A percentile compares a stretch with the other conserved stretches of the same genome.
Conservation (phyloP, 345 rosid species). For the Cardiospermum halicacabum region DNA sequence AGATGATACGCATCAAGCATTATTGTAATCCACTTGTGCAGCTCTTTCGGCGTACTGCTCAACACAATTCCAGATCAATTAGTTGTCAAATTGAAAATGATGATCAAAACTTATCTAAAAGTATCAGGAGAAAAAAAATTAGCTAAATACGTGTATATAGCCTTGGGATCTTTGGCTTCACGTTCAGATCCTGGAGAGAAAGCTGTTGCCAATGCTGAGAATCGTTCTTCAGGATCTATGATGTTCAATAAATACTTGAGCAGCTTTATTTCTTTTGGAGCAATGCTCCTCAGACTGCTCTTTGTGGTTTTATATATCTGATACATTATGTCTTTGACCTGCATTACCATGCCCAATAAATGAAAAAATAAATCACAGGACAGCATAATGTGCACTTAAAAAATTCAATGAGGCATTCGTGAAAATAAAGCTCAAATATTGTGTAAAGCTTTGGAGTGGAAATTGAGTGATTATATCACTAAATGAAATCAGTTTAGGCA, state of each 20-base stretch:
- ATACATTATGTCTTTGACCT: slow-evolving; percentile 92
- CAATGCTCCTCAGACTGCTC: slow-evolving; percentile 81
- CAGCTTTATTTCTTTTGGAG: slow-evolving; percentile 85
- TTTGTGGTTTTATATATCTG: slow-evolving; percentile 68
- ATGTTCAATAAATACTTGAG: slow-evolving; percentile 82
- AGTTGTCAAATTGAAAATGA: neutral
- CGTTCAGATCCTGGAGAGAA: slow-evolving; percentile 73
- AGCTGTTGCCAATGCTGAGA: slow-evolving; percentile 85
- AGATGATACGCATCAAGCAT: slow-evolving; percentile 85
- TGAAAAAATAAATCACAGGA: neutral
- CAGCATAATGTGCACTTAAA: neutral
- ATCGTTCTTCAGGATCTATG: slow-evolving; percentile 90
- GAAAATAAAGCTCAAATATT: slow-evolving; percentile 3
- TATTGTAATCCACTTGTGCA: slow-evolving; percentile 85
- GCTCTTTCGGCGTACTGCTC: slow-evolving; percentile 82
- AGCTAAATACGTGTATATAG: slow-evolving; percentile 63
- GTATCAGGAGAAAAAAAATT: slow-evolving; percentile 4
- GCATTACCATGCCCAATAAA: slow-evolving; percentile 17
- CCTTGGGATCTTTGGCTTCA: slow-evolving; percentile 70
- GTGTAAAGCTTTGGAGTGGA: neutral
- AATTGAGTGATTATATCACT: neutral
- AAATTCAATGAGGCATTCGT: neutral
- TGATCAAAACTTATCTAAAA: neutral
- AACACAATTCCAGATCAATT: neutral
- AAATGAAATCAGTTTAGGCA: neutral